phyloP scores from a whole-genome alignment of 192 early-diverging fungal species.

The Coemansia sp. region DNA sequence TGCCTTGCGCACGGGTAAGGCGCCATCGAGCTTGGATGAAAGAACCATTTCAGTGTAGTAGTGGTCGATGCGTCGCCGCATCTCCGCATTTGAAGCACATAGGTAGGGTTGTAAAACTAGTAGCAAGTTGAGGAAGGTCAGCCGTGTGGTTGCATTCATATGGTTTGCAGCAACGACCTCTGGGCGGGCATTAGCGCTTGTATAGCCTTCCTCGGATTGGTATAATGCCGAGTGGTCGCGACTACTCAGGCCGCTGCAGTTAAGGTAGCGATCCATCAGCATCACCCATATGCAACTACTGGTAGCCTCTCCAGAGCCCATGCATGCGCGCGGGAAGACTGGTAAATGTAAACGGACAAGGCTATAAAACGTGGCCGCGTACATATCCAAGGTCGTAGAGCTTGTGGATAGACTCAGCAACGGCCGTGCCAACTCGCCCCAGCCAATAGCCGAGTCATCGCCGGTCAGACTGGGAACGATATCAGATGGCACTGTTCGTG shows the following conservation, averaged over 20 bases:
- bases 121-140: conserved; percentile 51
- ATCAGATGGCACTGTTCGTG: conserved; percentile 36
- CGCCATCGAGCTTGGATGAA: conserved; percentile 44
- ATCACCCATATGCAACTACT: conserved; percentile 42
- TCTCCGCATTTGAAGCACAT: conserved; percentile 25
- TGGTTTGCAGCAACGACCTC: conserved; percentile 50
- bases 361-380: conserved; percentile 46
- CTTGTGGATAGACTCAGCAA: conserved; percentile 49
- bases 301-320: conserved; percentile 41
- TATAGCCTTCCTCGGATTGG: neutral
- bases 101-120: conserved; percentile 40
- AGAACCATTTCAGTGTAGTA: conserved; percentile 50
- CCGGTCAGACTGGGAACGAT: conserved; percentile 49
- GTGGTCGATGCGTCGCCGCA: conserved; percentile 30
- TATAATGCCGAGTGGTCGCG: conserved; percentile 23
- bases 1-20: conserved; percentile 51
- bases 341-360: conserved; percentile 44
- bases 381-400: conserved; percentile 52
- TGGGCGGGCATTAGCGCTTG: conserved; percentile 19
- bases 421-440: conserved; percentile 49
- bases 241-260: conserved; percentile 42
- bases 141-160: conserved; percentile 51
- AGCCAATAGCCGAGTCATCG: conserved; percentile 32
- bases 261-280: conserved; percentile 54
- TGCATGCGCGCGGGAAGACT: conserved; percentile 46